Conservation (phyloP, 208 protist species). For the Naegleria fowleri region DNA sequence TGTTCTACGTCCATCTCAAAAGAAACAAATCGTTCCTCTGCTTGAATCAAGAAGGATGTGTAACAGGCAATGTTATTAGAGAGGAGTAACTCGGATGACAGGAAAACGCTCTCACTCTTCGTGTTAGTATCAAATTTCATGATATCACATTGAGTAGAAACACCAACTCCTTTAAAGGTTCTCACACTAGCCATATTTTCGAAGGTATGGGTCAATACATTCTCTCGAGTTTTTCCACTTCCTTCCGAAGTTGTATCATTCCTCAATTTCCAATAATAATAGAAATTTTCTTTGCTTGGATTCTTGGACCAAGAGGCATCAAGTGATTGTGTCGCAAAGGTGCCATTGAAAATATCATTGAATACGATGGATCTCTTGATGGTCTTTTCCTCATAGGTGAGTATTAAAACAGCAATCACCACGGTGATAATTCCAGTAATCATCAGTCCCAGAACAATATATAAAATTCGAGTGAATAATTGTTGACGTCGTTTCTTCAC, state of each 20-base stretch:
- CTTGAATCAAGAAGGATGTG: neutral
- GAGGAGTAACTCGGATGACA: neutral
- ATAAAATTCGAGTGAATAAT: neutral
- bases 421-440: neutral
- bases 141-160: neutral
- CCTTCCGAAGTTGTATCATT: no score
- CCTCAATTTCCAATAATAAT: neutral
- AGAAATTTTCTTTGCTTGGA: neutral
- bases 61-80: neutral
- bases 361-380: neutral
- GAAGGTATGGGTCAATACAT: neutral
- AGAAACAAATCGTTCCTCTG: neutral
- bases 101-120: neutral
- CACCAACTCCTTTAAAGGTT: neutral
- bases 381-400: neutral
- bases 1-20: constrained; percentile 1
- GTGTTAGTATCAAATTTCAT: neutral
- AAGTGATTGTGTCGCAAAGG: neutral
- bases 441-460: neutral
- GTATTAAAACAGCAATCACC: neutral
- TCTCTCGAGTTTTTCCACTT: neutral
- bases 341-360: neutral
- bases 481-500: neutral
- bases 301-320: neutral
- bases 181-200: neutral